A percentile compares a stretch with the other conserved stretches of the same genome.
phyloP scores from a whole-genome alignment of 371 early-diverging fungal genomes.

The Mucor irregularis region DNA sequence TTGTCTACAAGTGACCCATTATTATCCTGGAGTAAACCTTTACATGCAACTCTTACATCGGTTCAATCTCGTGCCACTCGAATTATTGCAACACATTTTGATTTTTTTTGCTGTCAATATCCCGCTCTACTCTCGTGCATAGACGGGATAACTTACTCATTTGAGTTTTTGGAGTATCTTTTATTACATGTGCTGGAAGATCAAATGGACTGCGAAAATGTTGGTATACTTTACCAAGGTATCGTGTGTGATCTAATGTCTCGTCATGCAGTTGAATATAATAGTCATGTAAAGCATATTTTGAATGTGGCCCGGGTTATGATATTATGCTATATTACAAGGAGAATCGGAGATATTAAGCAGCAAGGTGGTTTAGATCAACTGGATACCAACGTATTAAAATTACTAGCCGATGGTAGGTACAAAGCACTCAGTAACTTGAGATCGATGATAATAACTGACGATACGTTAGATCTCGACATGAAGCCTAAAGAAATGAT shows the following conservation, averaged over 20 bases:
- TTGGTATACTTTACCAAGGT: slow-evolving; percentile 36
- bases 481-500: slow-evolving; percentile 17
- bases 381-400: slow-evolving; percentile 24
- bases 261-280: slow-evolving; percentile 38
- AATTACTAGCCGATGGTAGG: slow-evolving; percentile 32
- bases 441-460: not conserved
- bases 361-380: slow-evolving; percentile 25
- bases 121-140: slow-evolving; percentile 43
- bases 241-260: slow-evolving; percentile 43
- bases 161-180: slow-evolving; percentile 39
- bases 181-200: slow-evolving; percentile 30
- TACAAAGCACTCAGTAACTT: too few relatives aligned
- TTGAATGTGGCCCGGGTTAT: slow-evolving; percentile 35
- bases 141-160: slow-evolving; percentile 44
- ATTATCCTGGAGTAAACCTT: slow-evolving; percentile 22
- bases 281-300: slow-evolving; percentile 29
- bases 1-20: slow-evolving; percentile 21
- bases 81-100: slow-evolving; percentile 33
- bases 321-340: slow-evolving; percentile 26
- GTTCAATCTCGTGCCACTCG: slow-evolving; percentile 28
- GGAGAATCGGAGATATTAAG: slow-evolving; percentile 22
- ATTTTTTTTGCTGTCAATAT: slow-evolving; percentile 38
- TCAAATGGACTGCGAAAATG: slow-evolving; percentile 35
- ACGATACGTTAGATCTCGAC: slow-evolving; percentile 10
- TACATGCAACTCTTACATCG: slow-evolving; percentile 27